Percentiles rank a stretch among this genome's conserved stretches.
Conservation (phyloP, 2,329 filamentous ascomycete species). For the Exophiala spinifera region DNA sequence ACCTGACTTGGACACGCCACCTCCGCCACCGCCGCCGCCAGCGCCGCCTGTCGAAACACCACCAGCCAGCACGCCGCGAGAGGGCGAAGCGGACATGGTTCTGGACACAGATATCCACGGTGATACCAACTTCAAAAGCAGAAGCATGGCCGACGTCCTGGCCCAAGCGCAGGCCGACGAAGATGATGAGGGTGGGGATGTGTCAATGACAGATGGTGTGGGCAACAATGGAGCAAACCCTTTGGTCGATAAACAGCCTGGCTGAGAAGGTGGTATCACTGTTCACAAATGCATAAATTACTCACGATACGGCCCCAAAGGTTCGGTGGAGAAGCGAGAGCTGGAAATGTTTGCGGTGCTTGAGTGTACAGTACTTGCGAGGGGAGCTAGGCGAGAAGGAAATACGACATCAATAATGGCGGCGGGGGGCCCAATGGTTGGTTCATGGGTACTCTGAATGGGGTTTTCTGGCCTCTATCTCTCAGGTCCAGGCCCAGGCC, state of each 20-base stretch:
- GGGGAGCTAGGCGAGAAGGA: no score
- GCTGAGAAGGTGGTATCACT: no score
- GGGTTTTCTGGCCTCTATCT: no score
- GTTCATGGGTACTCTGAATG: no score
- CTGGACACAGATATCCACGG: conserved; percentile 28
- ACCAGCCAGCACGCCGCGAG: conserved; percentile 22
- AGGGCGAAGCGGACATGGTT: conserved; percentile 12
- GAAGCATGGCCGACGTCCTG: conserved; percentile 30
- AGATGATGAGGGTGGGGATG: conserved; percentile 20
- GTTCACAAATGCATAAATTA: no score
- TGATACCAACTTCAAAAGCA: conserved; percentile 29
- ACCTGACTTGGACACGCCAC: conserved; percentile 27
- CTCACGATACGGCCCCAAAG: no score
- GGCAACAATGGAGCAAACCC: conserved; percentile 7
- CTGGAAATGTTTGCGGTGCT: no score
- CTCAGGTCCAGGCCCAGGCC: no score
- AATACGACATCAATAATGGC: no score
- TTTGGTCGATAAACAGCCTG: conserved; percentile 11
- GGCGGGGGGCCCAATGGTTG: no score
- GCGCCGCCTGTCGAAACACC: conserved; percentile 28
- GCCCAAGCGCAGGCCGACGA: conserved; percentile 30
- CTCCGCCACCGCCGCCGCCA: conserved; percentile 34
- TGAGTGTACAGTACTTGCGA: no score
- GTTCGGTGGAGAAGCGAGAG: no score
- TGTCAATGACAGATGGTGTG: conserved; percentile 10